Evolutionary conservation across 352 stramenopile species (phyloP).

Genomic region (Phytophthora pini): DNA sequence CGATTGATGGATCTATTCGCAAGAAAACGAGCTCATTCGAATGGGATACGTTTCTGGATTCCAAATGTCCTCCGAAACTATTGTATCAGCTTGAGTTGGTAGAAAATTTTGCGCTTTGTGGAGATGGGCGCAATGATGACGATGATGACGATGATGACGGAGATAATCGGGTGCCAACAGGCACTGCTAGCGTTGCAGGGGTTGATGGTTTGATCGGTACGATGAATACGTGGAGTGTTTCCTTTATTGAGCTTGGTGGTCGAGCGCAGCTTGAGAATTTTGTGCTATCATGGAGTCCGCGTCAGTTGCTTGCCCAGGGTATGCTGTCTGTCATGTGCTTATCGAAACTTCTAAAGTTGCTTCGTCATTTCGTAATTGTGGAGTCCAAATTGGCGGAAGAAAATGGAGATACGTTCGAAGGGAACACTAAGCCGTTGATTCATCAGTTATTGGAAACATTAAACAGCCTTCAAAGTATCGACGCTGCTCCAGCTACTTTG

Average conservation of each 20-base stretch:
- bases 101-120: conserved; percentile 62
- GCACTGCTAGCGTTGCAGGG: conserved; percentile 3
- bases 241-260: conserved; percentile 73
- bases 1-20: conserved; percentile 75
- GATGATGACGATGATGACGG: conserved; percentile 30
- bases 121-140: conserved; percentile 32
- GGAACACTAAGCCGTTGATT: conserved; percentile 44
- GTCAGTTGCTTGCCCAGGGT: conserved; percentile 47
- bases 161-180: conserved; percentile 2
- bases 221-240: conserved; percentile 64
- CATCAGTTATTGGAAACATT: conserved; percentile 52
- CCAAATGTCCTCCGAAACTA: conserved; percentile 60
- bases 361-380: conserved; percentile 74
- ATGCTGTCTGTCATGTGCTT: conserved; percentile 69
- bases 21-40: conserved; percentile 48
- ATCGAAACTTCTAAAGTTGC: conserved; percentile 71
- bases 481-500: conserved; percentile 1
- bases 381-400: conserved; percentile 45
- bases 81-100: conserved; percentile 76
- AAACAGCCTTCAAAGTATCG: conserved; percentile 36
- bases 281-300: conserved; percentile 46
- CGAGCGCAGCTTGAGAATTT: conserved; percentile 61
- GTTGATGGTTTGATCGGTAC: conserved; percentile 43
- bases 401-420: conserved; percentile 28
- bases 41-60: conserved; percentile 69